phyloP scores from a whole-genome alignment of 2,329 filamentous ascomycete species.

The Paecilomyces formosus region DNA sequence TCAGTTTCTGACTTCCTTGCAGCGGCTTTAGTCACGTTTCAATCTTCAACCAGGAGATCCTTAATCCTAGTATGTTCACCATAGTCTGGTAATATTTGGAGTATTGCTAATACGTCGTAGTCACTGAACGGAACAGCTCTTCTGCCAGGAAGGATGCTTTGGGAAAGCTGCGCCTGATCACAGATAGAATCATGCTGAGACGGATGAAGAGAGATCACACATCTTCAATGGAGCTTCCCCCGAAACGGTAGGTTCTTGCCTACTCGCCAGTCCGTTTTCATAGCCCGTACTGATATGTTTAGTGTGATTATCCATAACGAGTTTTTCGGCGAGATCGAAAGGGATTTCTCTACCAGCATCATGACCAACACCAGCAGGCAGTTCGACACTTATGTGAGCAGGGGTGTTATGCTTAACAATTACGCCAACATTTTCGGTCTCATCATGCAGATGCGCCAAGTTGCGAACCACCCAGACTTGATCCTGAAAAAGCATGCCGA shows the following conservation, averaged over 20 bases:
- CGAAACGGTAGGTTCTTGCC: conserved; percentile 58
- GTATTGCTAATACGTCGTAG: conserved; percentile 37
- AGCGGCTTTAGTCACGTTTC: conserved; percentile 63
- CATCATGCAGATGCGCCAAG: conserved; percentile 99
- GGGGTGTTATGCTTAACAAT: conserved; percentile 90
- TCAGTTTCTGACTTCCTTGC: conserved; percentile 2
- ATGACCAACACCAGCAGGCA: conserved; percentile 85
- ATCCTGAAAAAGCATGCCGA: conserved; percentile 81
- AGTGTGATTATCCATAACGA: conserved; percentile 78
- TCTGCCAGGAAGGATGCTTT: conserved; percentile 62
- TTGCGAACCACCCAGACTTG: conserved; percentile 91
- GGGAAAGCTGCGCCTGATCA: conserved; percentile 75
- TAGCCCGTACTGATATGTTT: conserved; percentile 5
- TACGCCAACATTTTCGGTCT: conserved; percentile 98
- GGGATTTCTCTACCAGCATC: conserved; percentile 90
- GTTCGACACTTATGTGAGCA: conserved; percentile 92
- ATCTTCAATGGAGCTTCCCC: conserved; percentile 89
- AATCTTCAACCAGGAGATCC: conserved; percentile 88
- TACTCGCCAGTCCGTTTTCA: background rate
- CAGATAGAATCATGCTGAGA: conserved; percentile 89
- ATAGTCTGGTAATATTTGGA: conserved; percentile 27
- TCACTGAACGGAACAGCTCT: conserved; percentile 49
- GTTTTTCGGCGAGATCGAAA: conserved; percentile 94
- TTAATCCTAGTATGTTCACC: conserved; percentile 58
- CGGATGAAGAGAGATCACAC: conserved; percentile 92